Evolutionary conservation across 2,329 filamentous ascomycete species (phyloP).

Genomic region (Neoascochyta sp.): DNA sequence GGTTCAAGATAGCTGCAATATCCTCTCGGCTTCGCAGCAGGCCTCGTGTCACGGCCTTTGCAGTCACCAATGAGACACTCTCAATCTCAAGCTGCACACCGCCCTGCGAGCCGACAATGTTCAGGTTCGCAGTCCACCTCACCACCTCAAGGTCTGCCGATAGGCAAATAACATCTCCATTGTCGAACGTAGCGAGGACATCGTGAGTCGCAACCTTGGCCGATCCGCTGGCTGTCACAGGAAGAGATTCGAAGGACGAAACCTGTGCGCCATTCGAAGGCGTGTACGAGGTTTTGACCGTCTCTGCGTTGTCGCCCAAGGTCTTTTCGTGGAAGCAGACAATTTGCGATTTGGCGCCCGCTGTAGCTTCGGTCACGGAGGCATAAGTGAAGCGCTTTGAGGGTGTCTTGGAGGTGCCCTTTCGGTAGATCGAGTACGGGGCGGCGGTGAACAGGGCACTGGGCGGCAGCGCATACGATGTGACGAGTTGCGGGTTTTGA

Average conservation of each 20-base stretch:
- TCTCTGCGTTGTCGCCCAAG: constrained; percentile 32
- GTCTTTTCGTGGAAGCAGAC: constrained; percentile 54
- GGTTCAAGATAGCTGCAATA: constrained; percentile 39
- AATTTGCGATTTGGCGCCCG: constrained; percentile 49
- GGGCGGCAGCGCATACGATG: constrained; percentile 60
- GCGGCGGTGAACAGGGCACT: constrained; percentile 55
- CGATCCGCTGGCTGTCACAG: constrained; percentile 17
- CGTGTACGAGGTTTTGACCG: constrained; percentile 32
- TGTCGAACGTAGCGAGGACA: constrained; percentile 56
- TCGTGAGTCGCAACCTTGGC: constrained; percentile 34
- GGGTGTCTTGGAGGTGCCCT: constrained; percentile 41
- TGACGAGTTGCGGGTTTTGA: constrained; percentile 57
- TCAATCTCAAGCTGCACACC: constrained; percentile 24
- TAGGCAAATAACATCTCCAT: constrained; percentile 60
- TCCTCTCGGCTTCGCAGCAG: constrained; percentile 46
- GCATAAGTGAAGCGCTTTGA: constrained; percentile 57
- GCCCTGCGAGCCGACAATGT: constrained; percentile 14
- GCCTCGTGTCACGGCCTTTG: constrained; percentile 42
- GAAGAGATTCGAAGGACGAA: constrained; percentile 32
- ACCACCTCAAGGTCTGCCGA: constrained; percentile 50
- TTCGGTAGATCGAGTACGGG: constrained; percentile 57
- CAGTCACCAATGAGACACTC: constrained; percentile 34
- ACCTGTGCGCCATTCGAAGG: constrained; percentile 23
- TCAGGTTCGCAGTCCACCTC: constrained; percentile 32
- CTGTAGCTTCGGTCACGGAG: constrained; percentile 46